Base-by-base conservation (phyloP, 2,329 filamentous ascomycete species). In the Geosmithia putterillii region DNA sequence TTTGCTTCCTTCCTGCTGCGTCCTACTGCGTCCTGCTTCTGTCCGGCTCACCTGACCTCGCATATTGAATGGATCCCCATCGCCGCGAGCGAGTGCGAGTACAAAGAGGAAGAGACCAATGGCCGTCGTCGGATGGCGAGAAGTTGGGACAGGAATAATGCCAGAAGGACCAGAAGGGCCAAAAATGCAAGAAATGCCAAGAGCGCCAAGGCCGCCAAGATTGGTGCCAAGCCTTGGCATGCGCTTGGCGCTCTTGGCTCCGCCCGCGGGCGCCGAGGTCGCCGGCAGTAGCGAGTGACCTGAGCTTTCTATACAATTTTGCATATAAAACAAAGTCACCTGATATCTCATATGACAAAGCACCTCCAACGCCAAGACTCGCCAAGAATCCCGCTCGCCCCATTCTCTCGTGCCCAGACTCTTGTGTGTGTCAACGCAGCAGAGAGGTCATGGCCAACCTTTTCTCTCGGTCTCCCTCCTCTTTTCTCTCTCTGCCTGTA, bases 381-480 rank as follows among this genome's bases (percentile, higher is more conserved):
- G 60, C 60, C 60, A 56, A 57, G 55, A 47, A 54, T 62, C 57
- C 60, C 59, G 60, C 58, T 60, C 54, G 54, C 58, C 61, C 58
- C 58, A 32, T 57, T 51, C 51, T 46, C 50, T 53, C 48, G 52
- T 52, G 54, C 57, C 58, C 57, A 58, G 54, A 52, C 52, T 55
- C 56, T 53, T 50, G 53, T 47, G 50, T 44, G 53, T 47, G 49
- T 43, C 50, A 59, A 56, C 59, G 57, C 28, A 12, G 61, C 57
- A 56, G 58, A 60, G 57, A 57, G 43, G 50, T 48, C 44, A 48
- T 52, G 56, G 56, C 56, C 56, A 45, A 7, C 20, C 50, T 48
- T 44, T 42, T 43, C 40, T 35, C 20, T 21, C 18, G 38, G 21
- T 25, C 42, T 43, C 38, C 35, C 42, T 21, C 37, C 37, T 37